Base-by-base conservation (phyloP, 257 asterid species). In the Dorcoceras hygrometricum region DNA sequence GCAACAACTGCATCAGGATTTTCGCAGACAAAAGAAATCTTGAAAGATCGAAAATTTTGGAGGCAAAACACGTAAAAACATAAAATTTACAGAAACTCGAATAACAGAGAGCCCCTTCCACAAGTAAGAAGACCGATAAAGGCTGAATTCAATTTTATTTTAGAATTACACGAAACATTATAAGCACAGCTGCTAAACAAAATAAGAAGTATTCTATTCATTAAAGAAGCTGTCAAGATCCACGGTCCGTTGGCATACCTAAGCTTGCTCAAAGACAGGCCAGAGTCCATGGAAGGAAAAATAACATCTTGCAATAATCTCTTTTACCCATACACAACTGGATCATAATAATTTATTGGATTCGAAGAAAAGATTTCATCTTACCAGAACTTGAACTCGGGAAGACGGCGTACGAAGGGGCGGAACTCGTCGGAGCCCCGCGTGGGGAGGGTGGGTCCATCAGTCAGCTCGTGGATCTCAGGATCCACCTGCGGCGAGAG, bases 401-500 rank as follows among this genome's bases (percentile, higher is more conserved):
- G 97, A 25, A 94, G 88, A 71, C 98, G 96, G 70, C 99, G 96
- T 63, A 94, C 96, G 76, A 94, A 90, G 62, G 99, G 99, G 70
- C 99, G 96, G 69, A 94, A 94, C 93, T 94, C 99, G 50, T 94
- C 99, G 73, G 96, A 85, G 74, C 96, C 95, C 39, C 89, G 95
- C 57, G 93, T 85, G 51, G 99, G 99, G 69, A 90, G 90, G 27
- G 81, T 34, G 31, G 97, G 96, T 9, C 89, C 99, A 61, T 79
- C 93, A 14, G 28, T 23, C 16, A 78, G 70, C 27, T 63, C 75
- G 69, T 90, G 85, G 77, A 87, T 75, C 86, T 94, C 96, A n/a
- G 99, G 99, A 76, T 94, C 99, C 50, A 94, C 96, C 84, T 90
- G 96, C 50, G 98, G 99, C 59, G 99, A 90, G 23, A 94, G 81